Percentiles rank a stretch among this genome's conserved stretches.
These are phyloP conservation scores for Yamadazyma triangularis DNA, from an alignment of 1,139 yeast species.

Conservation along the genomic window DNA sequence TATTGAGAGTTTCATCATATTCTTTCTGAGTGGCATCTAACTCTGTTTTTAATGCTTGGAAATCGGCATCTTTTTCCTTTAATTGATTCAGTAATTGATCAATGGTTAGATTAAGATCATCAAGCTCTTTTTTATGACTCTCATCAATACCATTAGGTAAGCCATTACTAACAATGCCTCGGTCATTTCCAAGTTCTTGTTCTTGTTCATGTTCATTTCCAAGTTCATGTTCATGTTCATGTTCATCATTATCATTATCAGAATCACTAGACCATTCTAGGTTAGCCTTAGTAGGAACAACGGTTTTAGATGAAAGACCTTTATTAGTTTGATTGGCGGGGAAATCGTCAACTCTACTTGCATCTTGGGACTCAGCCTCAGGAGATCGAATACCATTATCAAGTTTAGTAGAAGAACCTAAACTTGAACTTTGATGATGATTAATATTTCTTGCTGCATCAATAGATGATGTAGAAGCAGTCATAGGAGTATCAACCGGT, in stretches of 20 bases:
- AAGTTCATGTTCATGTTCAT: slow-evolving; percentile 6
- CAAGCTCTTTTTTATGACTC: neutral
- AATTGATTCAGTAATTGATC: slow-evolving; percentile 12
- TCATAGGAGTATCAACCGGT: neutral
- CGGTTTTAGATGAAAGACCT: slow-evolving; percentile 55
- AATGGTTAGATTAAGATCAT: slow-evolving; percentile 1
- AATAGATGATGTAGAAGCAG: neutral
- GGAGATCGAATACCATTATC: neutral
- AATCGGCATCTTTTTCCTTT: slow-evolving; percentile 4
- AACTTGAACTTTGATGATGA: neutral
- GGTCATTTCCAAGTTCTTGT: neutral
- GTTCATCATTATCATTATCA: slow-evolving; percentile 30
- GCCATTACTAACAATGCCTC: neutral
- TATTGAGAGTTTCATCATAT: slow-evolving; percentile 6
- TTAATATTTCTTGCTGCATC: no score
- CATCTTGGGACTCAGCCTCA: slow-evolving; percentile 6
- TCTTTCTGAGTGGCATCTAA: slow-evolving; percentile 11
- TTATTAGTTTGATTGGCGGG: slow-evolving; percentile 23
- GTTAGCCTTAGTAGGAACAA: slow-evolving; percentile 73
- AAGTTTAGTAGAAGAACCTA: neutral
- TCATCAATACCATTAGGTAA: neutral
- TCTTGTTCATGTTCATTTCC: slow-evolving; percentile 8
- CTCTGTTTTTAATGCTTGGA: slow-evolving; percentile 10
- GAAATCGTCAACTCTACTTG: no score
- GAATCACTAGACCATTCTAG: slow-evolving; percentile 83